phyloP scores from a whole-genome alignment of 495 filamentous ascomycete genomes.

The Haplographium delicatum region DNA sequence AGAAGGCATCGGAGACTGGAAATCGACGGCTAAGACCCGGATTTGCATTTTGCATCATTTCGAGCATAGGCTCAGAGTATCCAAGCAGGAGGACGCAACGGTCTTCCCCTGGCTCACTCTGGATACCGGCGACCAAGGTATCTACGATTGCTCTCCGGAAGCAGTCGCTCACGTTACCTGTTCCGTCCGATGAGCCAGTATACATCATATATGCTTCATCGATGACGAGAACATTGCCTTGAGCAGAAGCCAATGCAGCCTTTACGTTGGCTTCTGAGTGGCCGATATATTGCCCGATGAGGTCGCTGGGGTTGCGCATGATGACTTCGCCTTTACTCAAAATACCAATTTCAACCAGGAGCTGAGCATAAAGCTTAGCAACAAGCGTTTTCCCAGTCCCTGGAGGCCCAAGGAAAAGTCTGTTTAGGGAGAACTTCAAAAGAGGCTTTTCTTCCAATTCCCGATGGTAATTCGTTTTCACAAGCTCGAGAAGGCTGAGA shows the following conservation, averaged over 20 bases:
- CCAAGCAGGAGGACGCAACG: conserved; percentile 73
- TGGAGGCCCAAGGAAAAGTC: conserved; percentile 63
- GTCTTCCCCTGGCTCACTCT: conserved; percentile 68
- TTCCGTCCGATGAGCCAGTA: conserved; percentile 17
- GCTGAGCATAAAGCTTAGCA: conserved; percentile 66
- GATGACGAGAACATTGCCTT: conserved; percentile 72
- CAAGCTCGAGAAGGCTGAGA: conserved; percentile 46
- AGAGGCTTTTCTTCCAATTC: conserved; percentile 55
- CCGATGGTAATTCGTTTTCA: conserved; percentile 56
- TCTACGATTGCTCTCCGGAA: conserved; percentile 37
- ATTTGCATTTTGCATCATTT: conserved; percentile 76
- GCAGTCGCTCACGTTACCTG: conserved; percentile 35
- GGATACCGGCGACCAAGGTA: conserved; percentile 71
- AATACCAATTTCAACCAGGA: conserved; percentile 56
- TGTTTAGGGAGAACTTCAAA: conserved; percentile 58
- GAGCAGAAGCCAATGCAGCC: conserved; percentile 54
- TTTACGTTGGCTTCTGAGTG: conserved; percentile 66
- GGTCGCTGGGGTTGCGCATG: conserved; percentile 66
- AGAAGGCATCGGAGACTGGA: conserved; percentile 56
- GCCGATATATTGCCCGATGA: conserved; percentile 57
- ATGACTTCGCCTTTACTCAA: conserved; percentile 62
- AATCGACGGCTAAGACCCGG: conserved; percentile 68
- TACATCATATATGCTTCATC: conserved; percentile 65
- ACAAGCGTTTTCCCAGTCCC: conserved; percentile 77
- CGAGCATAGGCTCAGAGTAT: conserved; percentile 66